Evolutionary conservation across 495 filamentous ascomycete species (phyloP).

Genomic region (Hyaloscypha bicolor): DNA sequence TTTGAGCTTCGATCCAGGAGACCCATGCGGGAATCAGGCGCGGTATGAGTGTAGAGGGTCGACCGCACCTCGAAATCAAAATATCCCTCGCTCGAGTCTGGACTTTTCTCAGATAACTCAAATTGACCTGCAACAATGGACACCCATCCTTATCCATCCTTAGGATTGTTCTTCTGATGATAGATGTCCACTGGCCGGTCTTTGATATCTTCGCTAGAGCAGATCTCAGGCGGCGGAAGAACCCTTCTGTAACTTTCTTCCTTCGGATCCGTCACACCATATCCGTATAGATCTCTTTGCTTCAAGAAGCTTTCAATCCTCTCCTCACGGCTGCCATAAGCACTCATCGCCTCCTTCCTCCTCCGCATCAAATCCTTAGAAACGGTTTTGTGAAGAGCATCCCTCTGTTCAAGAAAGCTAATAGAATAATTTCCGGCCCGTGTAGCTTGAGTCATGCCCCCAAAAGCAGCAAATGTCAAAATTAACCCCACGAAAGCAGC

Average conservation of each 20-base stretch:
- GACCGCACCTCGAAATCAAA: neutral
- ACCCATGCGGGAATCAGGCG: too few species aligned
- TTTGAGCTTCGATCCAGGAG: too few species aligned
- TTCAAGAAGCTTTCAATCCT: constrained; percentile 74
- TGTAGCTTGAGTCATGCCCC: constrained; percentile 66
- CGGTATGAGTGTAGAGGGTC: too few species aligned
- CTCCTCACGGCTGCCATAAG: constrained; percentile 55
- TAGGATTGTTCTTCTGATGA: constrained; percentile 1
- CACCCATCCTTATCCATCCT: constrained; percentile 7
- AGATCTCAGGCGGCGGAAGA: constrained; percentile 22
- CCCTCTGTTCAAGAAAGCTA: constrained; percentile 61
- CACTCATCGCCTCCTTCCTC: constrained; percentile 50
- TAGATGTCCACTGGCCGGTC: constrained; percentile 21
- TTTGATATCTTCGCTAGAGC: constrained; percentile 28
- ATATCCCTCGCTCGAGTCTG: neutral
- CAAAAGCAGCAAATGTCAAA: constrained; percentile 64
- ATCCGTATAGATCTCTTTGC: constrained; percentile 55
- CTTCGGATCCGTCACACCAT: constrained; percentile 12
- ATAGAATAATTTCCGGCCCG: constrained; percentile 60
- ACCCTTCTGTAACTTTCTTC: constrained; percentile 29
- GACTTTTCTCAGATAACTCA: neutral
- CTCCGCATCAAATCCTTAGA: constrained; percentile 60
- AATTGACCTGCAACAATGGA: neutral
- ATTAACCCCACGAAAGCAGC: constrained; percentile 71
- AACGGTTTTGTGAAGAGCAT: constrained; percentile 62